These are phyloP conservation scores for Crithidia expoeki DNA, from an alignment of 208 protist genomes.

Conservation along the genomic window DNA sequence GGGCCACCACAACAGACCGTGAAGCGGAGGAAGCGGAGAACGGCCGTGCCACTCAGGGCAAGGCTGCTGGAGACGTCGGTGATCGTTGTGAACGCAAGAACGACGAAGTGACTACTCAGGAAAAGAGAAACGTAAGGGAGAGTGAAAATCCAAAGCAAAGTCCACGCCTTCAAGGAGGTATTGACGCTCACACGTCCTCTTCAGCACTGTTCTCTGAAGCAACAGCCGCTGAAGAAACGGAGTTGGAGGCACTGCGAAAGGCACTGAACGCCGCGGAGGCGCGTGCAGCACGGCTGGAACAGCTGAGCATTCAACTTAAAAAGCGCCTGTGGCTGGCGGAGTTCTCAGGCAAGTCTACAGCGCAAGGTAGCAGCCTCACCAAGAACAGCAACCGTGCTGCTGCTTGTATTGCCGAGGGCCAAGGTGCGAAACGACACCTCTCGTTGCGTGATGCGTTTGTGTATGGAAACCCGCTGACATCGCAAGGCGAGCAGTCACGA, in stretches of 20 bases:
- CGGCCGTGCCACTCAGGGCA: too few relatives aligned
- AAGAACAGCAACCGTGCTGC: background rate
- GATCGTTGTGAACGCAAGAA: background rate
- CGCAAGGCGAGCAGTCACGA: background rate
- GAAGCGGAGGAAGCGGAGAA: background rate
- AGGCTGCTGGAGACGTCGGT: too few relatives aligned
- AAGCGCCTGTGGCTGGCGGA: slow-evolving; percentile 52
- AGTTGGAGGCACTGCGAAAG: slow-evolving; percentile 17
- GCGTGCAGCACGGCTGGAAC: slow-evolving; percentile 42
- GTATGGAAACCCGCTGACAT: slow-evolving; percentile 3
- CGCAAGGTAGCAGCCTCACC: background rate
- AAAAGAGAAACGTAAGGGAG: background rate
- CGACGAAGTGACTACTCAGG: too few relatives aligned
- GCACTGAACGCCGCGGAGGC: slow-evolving; percentile 14
- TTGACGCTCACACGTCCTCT: too few relatives aligned
- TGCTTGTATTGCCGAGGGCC: too few relatives aligned
- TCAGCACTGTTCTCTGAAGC: too few relatives aligned
- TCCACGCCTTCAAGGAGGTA: too few relatives aligned
- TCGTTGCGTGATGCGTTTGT: slow-evolving; percentile 32
- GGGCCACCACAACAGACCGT: background rate
- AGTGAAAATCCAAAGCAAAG: background rate
- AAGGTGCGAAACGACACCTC: background rate
- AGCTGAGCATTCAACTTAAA: slow-evolving; percentile 52
- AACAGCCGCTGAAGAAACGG: slow-evolving; percentile 9
- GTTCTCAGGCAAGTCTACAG: background rate